Conservation (phyloP, 2,329 filamentous ascomycete genomes). For the Fusarium sororula region DNA sequence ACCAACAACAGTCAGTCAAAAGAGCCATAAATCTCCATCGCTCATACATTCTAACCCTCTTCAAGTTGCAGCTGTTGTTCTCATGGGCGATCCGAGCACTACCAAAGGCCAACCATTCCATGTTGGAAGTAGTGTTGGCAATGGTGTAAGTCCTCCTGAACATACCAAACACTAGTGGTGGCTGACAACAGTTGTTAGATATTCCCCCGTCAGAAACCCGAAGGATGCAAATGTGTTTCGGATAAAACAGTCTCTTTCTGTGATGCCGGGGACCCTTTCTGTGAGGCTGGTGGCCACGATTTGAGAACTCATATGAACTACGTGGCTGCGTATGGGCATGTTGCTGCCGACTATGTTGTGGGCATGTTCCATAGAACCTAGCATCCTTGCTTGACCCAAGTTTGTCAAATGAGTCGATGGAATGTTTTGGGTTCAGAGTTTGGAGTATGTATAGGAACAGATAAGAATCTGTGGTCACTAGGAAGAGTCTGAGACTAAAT, state of each 20-base stretch:
- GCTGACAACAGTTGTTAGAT: background rate
- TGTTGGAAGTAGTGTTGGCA: conserved; percentile 25
- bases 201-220: conserved; percentile 26
- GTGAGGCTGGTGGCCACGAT: conserved; percentile 27
- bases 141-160: conserved; percentile 14
- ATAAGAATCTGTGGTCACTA: background rate
- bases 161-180: rapidly evolving
- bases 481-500: background rate
- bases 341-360: conserved; percentile 22
- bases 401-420: no score
- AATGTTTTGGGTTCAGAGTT: no score
- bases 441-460: background rate
- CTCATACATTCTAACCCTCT: background rate
- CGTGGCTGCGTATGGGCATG: conserved; percentile 18
- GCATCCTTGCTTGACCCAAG: background rate
- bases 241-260: conserved; percentile 31
- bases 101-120: conserved; percentile 30
- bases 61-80: conserved; percentile 30
- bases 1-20: conserved; percentile 18
- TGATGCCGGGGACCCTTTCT: conserved; percentile 33
- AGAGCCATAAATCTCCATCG: rapidly evolving
- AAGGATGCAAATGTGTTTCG: conserved; percentile 17
- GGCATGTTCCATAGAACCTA: conserved; percentile 6
- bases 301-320: conserved; percentile 36
- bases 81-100: conserved; percentile 40